Base-by-base conservation (phyloP, 495 filamentous ascomycete genomes). In the Aspergillus indologenus region DNA sequence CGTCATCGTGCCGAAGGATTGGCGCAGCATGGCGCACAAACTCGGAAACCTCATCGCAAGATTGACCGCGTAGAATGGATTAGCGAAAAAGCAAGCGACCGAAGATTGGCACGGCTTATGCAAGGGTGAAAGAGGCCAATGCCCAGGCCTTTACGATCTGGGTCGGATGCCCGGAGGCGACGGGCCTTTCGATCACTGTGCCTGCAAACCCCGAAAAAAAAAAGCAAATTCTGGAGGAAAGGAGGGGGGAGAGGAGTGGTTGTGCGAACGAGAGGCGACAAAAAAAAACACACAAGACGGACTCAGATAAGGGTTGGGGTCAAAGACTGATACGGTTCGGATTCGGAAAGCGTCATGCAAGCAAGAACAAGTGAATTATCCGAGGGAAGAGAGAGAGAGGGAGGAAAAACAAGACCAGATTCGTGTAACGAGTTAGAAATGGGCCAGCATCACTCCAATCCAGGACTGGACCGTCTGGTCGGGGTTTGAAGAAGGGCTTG, bases 81-180 rank as follows among this genome's bases (percentile, higher is more conserved):
- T 54, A 58, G 44, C 59, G 34, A 58, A 47, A 46, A 31, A 56
- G 56, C 54, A 29, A 52, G 54, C 42, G 55, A 50, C 51, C 18
- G 23, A 46, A 42, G 20, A 58, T 57, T 61, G 57, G 54, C 53
- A 54, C 54, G 46, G 34, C 24, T 54, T 54, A 67, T 53, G 64
- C 61, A 67, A 67, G 65, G 65, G 57, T 56, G 31, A 34, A 45
- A 53, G 48, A 53, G 57, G 45, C 54, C 56, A 53, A 58, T 49
- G 49, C 57, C 40, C 19, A 47, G 29, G 49, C 42, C 63, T 45
- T 52, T 58, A 44, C 58, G 56, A 49, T 50, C 45, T 57, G 59
- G 50, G 47, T 54, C 54, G 49, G 50, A 57, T n/a, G 55, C 19
- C 26, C 45, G 34, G 34, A 50, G 14, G 26, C 22, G 21, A 26